Percentiles rank a stretch among this genome's conserved stretches.
phyloP scores from a whole-genome alignment of 2,329 filamentous ascomycete genomes.

The Thielaviopsis populi region DNA sequence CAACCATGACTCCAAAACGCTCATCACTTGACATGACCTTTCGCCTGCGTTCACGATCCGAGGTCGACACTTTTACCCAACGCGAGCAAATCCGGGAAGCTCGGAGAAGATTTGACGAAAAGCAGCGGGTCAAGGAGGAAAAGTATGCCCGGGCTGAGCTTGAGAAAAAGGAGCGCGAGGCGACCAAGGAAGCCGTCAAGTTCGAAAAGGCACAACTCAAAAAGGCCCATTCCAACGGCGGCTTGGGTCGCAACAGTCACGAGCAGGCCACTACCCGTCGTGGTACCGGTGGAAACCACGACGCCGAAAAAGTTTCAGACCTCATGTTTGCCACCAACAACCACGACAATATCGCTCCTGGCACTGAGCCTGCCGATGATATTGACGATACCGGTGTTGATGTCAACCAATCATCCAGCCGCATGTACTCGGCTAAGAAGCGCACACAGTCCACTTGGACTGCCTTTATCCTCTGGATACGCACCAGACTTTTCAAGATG shows the following conservation, averaged over 20 bases:
- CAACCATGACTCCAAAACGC: conserved; percentile 38
- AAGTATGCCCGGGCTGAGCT: conserved; percentile 46
- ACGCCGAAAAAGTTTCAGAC: conserved; percentile 27
- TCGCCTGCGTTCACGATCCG: conserved; percentile 44
- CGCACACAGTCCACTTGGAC: conserved; percentile 49
- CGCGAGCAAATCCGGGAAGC: conserved; percentile 45
- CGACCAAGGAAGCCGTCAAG: conserved; percentile 39
- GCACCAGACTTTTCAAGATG: conserved; percentile 35
- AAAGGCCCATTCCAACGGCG: conserved; percentile 27
- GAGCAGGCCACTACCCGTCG: conserved; percentile 9
- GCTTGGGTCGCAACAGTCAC: conserved; percentile 15
- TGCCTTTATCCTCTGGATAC: conserved; percentile 47
- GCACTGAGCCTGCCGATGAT: conserved; percentile 21
- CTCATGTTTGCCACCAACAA: conserved; percentile 30
- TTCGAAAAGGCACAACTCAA: conserved; percentile 33
- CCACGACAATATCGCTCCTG: conserved; percentile 30
- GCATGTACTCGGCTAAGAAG: conserved; percentile 38
- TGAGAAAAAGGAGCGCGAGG: conserved; percentile 42
- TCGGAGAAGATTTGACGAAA: conserved; percentile 47
- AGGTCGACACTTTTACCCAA: conserved; percentile 39
- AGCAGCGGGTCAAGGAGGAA: conserved; percentile 45
- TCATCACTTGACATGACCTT: conserved; percentile 44
- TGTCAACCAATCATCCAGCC: conserved; percentile 27
- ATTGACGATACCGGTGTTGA: conserved; percentile 29
- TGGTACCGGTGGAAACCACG: conserved; percentile 22